Base-by-base conservation (phyloP, 768 basidiomycete genomes). In the Phlebiopsis flavidoalba region DNA sequence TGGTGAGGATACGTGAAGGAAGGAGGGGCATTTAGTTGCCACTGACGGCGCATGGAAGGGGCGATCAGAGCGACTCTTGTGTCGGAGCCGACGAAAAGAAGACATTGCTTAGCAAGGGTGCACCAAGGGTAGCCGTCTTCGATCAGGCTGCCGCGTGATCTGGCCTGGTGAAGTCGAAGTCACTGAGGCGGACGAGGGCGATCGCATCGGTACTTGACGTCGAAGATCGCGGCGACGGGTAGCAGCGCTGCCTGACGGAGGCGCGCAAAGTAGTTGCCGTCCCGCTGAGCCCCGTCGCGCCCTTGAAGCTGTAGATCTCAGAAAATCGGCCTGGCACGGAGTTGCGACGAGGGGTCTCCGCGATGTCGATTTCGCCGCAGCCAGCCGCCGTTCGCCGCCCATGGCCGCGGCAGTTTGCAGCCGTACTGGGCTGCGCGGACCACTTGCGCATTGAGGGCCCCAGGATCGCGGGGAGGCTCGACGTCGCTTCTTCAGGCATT, bases 351-450 rank as follows among this genome's bases (percentile, higher is more conserved):
- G 60, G n/a, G 31, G 62, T 66, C 69, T 71, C 70, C 55, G 68
- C 64, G 57, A 71, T 63, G 69, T 71, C 70, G 60, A 68, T 53
- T 61, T 71, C 70, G 55, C 69, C 70, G 60, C 70, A 71, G 19
- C 67, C 70, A 71, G 19, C 67, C 67, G 33, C 57, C 55, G 2
- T 21, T n/a, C 19, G 31, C 56, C 54, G 45, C 70, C 70, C 52
- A 54, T 57, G n/a, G n/a, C 67, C 67, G 47, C 70, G 70, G 69
- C 70, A 71, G 66, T 71, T n/a, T 71, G 66, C 70, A 71, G 59
- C 70, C 70, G 64, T 71, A 71, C 60, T 71, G 66, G 19, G 70
- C 70, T 14, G 67, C 56, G 58, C 69, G 67, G 45, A 69, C 69
- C 57, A 71, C 64, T 54, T 71, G 70, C 36, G 61, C 67, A 63